Conservation (phyloP, 495 filamentous ascomycete species). For the Cenococcum geophilum region DNA sequence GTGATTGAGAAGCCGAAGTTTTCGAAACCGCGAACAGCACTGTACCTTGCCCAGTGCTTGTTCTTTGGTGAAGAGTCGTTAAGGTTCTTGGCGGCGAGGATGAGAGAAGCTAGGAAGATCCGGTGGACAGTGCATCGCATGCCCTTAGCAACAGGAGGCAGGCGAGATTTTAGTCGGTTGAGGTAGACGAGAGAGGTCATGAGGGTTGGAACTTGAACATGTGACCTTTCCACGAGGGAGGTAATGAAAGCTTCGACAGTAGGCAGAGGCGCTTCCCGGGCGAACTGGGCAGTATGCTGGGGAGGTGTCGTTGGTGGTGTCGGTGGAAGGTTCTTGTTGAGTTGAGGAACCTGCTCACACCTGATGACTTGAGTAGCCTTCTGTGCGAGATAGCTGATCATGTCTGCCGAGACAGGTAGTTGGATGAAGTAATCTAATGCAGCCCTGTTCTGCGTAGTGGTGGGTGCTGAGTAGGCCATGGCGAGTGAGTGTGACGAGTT, state of each 20-base stretch:
- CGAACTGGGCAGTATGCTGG: conserved; percentile 42
- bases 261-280: conserved; percentile 53
- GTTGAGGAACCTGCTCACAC: conserved; percentile 59
- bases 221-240: conserved; percentile 81
- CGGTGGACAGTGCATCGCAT: conserved; percentile 94
- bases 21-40: conserved; percentile 64
- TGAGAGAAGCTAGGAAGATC: conserved; percentile 75
- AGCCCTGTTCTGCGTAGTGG: conserved; percentile 57
- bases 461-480: conserved; percentile 41
- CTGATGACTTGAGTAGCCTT: conserved; percentile 85
- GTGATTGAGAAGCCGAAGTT: conserved; percentile 87
- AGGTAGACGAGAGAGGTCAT: conserved; percentile 97
- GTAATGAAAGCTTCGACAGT: conserved; percentile 86
- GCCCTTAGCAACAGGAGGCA: conserved; percentile 93
- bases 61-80: conserved; percentile 97
- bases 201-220: conserved; percentile 93
- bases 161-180: conserved; percentile 67
- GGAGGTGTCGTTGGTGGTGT: conserved; percentile 64
- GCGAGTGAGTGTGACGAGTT: conserved; percentile 17
- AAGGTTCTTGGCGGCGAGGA: conserved; percentile 72
- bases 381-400: conserved; percentile 78
- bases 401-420: conserved; percentile 68
- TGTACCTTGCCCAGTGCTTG: conserved; percentile 98
- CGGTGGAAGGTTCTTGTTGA: conserved; percentile 55
- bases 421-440: conserved; percentile 89